phyloP scores from a whole-genome alignment of 2,329 filamentous ascomycete species.

The Diplodia mutila region DNA sequence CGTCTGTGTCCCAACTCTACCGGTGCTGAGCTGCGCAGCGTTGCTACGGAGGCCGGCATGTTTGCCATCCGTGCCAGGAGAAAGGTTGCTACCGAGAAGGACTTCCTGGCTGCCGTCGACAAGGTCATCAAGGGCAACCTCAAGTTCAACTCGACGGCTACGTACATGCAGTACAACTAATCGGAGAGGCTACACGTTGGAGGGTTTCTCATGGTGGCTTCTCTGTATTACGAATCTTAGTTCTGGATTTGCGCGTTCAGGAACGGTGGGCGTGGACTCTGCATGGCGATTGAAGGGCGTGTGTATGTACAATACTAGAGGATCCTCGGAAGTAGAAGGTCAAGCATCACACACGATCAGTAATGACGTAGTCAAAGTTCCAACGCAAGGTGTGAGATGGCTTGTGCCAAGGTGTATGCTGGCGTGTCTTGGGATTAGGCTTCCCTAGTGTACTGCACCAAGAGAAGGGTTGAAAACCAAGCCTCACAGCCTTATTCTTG shows the following conservation, averaged over 20 bases:
- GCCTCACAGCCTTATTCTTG: neutral
- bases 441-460: neutral
- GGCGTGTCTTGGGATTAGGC: neutral
- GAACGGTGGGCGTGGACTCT: conserved; percentile 2
- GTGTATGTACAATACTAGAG: conserved; percentile 23
- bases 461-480: neutral
- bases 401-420: neutral
- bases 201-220: conserved; percentile 3
- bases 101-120: conserved; percentile 96
- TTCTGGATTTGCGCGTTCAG: conserved; percentile 12
- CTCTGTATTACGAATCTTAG: conserved; percentile 3
- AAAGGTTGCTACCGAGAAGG: conserved; percentile 98
- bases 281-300: conserved; percentile 8
- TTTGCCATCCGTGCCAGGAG: conserved; percentile 92
- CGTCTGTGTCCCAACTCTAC: conserved; percentile 96
- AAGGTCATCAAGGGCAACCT: conserved; percentile 99
- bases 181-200: conserved; percentile 20
- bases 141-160: conserved; percentile 98
- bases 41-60: conserved; percentile 98
- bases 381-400: neutral
- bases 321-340: conserved; percentile 11
- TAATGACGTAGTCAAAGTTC: neutral
- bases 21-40: conserved; percentile 91
- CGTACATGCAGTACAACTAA: conserved; percentile 99
- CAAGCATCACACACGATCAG: conserved; percentile 11